phyloP scores from a whole-genome alignment of 2,329 filamentous ascomycete genomes.

The Aspergillus terreus region DNA sequence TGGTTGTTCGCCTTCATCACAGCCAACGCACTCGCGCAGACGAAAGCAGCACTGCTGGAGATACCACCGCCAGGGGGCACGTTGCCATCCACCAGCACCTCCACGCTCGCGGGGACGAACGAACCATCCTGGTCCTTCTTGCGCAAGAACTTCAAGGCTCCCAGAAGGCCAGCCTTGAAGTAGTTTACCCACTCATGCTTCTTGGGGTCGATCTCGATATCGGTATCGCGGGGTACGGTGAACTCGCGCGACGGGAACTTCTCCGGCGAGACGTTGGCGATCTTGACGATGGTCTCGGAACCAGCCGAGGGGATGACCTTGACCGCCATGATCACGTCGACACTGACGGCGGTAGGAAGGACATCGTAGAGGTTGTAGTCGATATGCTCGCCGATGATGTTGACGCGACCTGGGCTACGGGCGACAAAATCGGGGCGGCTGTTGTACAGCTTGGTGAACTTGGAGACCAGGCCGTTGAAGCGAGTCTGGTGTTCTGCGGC shows the following conservation, averaged over 20 bases:
- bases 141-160: constrained; percentile 73
- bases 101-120: constrained; percentile 72
- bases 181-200: constrained; percentile 97
- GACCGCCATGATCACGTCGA: constrained; percentile 86
- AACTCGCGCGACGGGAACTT: constrained; percentile 77
- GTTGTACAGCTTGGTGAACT: constrained; percentile 69
- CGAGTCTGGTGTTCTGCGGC: constrained; percentile 64
- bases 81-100: constrained; percentile 84
- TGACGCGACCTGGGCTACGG: constrained; percentile 88
- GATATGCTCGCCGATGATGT: constrained; percentile 98
- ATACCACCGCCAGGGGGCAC: constrained; percentile 90
- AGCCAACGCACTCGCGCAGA: constrained; percentile 83
- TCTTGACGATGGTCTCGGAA: constrained; percentile 62
- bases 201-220: constrained; percentile 77
- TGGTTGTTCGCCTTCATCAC: constrained; percentile 83
- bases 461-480: constrained; percentile 70
- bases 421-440: constrained; percentile 74
- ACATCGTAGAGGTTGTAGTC: constrained; percentile 98
- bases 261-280: constrained; percentile 71
- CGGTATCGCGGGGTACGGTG: constrained; percentile 58
- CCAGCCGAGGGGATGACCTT: constrained; percentile 42
- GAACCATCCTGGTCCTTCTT: constrained; percentile 58
- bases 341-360: constrained; percentile 89
- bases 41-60: constrained; percentile 90
- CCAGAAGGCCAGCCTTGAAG: constrained; percentile 87